Evolutionary conservation across 2,329 filamentous ascomycete species (phyloP).

Genomic region (Mariannaea sp.): DNA sequence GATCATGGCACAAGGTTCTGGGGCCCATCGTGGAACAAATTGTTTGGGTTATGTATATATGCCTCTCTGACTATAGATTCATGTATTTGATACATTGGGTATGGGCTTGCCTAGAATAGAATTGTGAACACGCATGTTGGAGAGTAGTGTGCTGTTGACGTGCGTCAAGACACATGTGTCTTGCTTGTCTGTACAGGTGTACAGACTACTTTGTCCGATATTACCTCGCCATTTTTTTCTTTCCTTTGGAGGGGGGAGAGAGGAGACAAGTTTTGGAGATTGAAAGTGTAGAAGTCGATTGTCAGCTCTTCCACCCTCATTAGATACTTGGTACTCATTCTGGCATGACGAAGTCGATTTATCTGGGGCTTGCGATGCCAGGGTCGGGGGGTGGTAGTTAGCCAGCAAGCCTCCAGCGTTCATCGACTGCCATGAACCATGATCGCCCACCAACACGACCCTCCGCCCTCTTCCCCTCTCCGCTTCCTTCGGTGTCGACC

Average conservation of each 20-base stretch:
- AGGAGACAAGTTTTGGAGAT: conserved; percentile 2
- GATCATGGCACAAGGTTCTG: conserved; percentile 22
- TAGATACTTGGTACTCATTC: neutral
- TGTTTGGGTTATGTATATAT: conserved; percentile 1
- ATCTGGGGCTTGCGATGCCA: conserved; percentile 18
- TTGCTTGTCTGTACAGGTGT: neutral
- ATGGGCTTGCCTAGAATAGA: neutral
- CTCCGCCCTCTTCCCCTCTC: conserved; percentile 7
- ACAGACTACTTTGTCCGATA: too few relatives aligned
- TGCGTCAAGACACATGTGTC: conserved; percentile 8
- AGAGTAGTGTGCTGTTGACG: conserved; percentile 15
- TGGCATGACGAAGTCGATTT: conserved; percentile 1
- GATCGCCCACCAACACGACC: conserved; percentile 28
- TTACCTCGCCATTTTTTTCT: too few relatives aligned
- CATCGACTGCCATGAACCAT: conserved; percentile 34
- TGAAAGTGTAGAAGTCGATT: conserved; percentile 5
- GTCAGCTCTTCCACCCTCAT: conserved; percentile 3
- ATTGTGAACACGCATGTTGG: neutral
- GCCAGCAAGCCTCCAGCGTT: conserved; percentile 32
- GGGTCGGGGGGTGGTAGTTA: conserved; percentile 8
- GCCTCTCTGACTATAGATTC: neutral
- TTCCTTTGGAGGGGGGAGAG: too few relatives aligned
- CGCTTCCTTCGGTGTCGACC: conserved; percentile 3
- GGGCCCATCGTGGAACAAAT: conserved; percentile 7
- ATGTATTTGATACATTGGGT: conserved; percentile 3